Conservation (phyloP, 257 asterid species). For the Linaria vulgaris region DNA sequence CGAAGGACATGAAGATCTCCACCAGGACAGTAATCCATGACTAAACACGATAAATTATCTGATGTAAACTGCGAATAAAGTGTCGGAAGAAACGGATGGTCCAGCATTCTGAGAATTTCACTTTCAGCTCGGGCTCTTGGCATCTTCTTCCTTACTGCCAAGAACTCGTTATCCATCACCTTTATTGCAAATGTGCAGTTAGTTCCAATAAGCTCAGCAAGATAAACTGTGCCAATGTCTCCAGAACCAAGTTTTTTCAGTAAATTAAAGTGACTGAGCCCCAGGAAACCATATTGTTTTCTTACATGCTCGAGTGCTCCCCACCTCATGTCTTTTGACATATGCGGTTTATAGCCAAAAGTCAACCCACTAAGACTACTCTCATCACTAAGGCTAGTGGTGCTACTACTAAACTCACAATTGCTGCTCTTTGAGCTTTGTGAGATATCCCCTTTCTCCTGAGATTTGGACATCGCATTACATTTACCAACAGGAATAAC, state of each 20-base stretch:
- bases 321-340: constrained; percentile 69
- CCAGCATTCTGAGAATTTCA: constrained; percentile 65
- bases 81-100: constrained; percentile 79
- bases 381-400: constrained; percentile 74
- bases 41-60: constrained; percentile 63
- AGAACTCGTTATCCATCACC: constrained; percentile 72
- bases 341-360: constrained; percentile 78
- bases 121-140: constrained; percentile 74
- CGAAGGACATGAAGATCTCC: constrained; percentile 80
- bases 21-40: constrained; percentile 83
- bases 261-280: constrained; percentile 56
- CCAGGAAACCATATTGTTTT: constrained; percentile 44
- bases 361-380: constrained; percentile 66
- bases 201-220: constrained; percentile 61
- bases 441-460: constrained; percentile 64
- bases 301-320: constrained; percentile 35
- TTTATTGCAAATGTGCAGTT: constrained; percentile 63
- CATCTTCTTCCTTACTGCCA: constrained; percentile 63
- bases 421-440: constrained; percentile 90
- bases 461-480: constrained; percentile 30
- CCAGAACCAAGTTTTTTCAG: constrained; percentile 74
- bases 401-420: constrained; percentile 77
- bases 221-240: constrained; percentile 75
- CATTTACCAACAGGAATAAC: constrained; percentile 32
- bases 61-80: constrained; percentile 70